Percentiles rank a stretch among this genome's conserved stretches.
Evolutionary conservation across 1,139 yeast species (phyloP).

Genomic region (Sugiyamaella xylanicola): DNA sequence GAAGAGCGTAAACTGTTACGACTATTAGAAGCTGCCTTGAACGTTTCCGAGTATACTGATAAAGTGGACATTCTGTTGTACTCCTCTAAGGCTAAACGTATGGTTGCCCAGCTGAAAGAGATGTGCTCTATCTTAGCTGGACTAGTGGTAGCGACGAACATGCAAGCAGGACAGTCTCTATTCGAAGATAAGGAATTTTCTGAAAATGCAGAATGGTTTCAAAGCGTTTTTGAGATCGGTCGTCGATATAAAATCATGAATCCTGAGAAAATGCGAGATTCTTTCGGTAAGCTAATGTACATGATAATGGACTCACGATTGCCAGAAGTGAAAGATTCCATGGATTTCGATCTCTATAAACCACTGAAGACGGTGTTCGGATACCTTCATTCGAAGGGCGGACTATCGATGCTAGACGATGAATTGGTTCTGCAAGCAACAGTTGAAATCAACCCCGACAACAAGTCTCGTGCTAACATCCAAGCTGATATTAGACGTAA

Average conservation of each 20-base stretch:
- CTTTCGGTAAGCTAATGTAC: constrained; percentile 72
- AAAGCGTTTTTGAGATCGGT: constrained; percentile 68
- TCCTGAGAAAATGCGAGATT: constrained; percentile 74
- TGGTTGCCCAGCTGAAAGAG: constrained; percentile 67
- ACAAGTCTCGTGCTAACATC: constrained; percentile 54
- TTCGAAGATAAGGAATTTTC: constrained; percentile 64
- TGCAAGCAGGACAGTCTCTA: constrained; percentile 63
- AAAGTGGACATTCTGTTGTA: constrained; percentile 67
- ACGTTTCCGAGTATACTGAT: constrained; percentile 75
- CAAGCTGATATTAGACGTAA: constrained; percentile 60
- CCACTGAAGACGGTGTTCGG: constrained; percentile 64
- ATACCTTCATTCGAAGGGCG: constrained; percentile 47
- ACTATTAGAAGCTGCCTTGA: constrained; percentile 66
- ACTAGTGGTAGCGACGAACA: constrained; percentile 68
- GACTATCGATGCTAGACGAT: constrained; percentile 53
- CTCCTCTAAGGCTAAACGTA: constrained; percentile 63
- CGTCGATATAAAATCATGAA: constrained; percentile 77
- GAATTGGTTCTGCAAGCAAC: constrained; percentile 61
- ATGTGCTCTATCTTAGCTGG: constrained; percentile 76
- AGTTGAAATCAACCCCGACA: constrained; percentile 60
- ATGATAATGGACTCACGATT: constrained; percentile 79
- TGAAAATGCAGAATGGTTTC: constrained; percentile 69
- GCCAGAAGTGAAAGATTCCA: constrained; percentile 63
- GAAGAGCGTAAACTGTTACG: constrained; percentile 68
- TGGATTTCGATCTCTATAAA: constrained; percentile 71